Evolutionary conservation across 1,139 yeast species (phyloP).

Genomic region (Magnusiomyces tetraspermus): DNA sequence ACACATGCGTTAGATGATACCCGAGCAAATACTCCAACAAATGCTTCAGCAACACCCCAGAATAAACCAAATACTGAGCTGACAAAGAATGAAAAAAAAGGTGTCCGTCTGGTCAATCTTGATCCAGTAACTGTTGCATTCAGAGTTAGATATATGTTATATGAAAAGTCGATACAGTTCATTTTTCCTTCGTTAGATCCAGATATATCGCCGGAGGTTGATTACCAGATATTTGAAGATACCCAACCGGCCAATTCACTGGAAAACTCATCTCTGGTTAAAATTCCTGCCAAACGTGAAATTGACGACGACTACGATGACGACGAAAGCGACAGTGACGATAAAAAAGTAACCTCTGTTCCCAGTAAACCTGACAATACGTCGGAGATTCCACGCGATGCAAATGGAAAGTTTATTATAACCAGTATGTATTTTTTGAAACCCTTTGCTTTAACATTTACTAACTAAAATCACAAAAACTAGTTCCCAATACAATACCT

Average conservation of each 20-base stretch:
- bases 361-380: background rate
- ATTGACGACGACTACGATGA: constrained; percentile 28
- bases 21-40: background rate
- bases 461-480: constrained; percentile 1
- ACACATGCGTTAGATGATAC: background rate
- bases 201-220: constrained; percentile 22
- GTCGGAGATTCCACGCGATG: constrained; percentile 1
- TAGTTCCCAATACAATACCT: constrained; percentile 15
- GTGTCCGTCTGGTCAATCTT: constrained; percentile 12
- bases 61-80: background rate
- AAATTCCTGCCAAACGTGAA: constrained; percentile 15
- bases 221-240: constrained; percentile 25
- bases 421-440: constrained; percentile 13
- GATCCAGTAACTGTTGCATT: constrained; percentile 33
- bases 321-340: constrained; percentile 23
- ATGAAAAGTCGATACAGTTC: constrained; percentile 30
- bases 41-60: constrained; percentile 2
- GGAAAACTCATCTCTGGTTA: too few relatives aligned
- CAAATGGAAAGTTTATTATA: constrained; percentile 12
- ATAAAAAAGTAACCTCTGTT: constrained; percentile 8
- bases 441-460: constrained; percentile 5
- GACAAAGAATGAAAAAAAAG: background rate
- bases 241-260: constrained; percentile 13
- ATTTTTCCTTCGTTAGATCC: constrained; percentile 25
- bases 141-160: constrained; percentile 36